Percentiles rank a stretch among this genome's conserved stretches.
Conservation (phyloP, 1,284 basidiomycete species). For the Rhodotorula sp. region DNA sequence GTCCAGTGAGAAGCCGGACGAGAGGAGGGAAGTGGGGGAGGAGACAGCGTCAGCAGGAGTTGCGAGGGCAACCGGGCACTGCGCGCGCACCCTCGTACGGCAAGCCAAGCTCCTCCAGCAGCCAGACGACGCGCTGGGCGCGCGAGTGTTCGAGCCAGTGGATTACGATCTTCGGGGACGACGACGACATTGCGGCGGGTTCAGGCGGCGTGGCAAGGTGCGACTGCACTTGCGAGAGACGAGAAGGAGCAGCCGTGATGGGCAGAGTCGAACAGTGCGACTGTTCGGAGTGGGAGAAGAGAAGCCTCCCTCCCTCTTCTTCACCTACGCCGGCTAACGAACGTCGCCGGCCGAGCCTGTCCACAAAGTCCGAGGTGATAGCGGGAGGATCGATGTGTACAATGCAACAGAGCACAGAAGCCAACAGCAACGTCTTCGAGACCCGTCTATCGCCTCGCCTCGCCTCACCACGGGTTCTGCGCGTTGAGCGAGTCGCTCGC, state of each 20-base stretch:
- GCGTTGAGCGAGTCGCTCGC: neutral
- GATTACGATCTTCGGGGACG: constrained; percentile 10
- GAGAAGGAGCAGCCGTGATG: neutral
- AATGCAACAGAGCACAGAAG: neutral
- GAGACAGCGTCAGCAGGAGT: neutral
- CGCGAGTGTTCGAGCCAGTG: constrained; percentile 44
- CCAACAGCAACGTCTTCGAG: neutral
- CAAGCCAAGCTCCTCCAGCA: constrained; percentile 33
- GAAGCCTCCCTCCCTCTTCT: too few relatives aligned
- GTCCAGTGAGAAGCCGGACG: too few relatives aligned
- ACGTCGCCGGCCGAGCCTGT: too few relatives aligned
- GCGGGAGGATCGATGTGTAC: too few relatives aligned
- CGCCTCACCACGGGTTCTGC: constrained; percentile 13
- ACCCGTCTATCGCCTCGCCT: neutral
- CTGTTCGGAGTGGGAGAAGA: too few relatives aligned
- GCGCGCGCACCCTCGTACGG: neutral
- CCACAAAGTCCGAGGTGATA: too few relatives aligned
- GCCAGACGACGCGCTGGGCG: constrained; percentile 44
- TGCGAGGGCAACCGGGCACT: too few relatives aligned
- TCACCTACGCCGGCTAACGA: too few relatives aligned
- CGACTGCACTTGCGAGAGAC: constrained; percentile 4
- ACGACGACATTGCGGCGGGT: neutral
- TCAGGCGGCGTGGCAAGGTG: constrained; percentile 3
- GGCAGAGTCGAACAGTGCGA: neutral
- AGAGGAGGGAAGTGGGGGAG: too few relatives aligned